Base-by-base conservation (phyloP, 2,329 filamentous ascomycete species). In the Pseudogymnoascus destructans region DNA sequence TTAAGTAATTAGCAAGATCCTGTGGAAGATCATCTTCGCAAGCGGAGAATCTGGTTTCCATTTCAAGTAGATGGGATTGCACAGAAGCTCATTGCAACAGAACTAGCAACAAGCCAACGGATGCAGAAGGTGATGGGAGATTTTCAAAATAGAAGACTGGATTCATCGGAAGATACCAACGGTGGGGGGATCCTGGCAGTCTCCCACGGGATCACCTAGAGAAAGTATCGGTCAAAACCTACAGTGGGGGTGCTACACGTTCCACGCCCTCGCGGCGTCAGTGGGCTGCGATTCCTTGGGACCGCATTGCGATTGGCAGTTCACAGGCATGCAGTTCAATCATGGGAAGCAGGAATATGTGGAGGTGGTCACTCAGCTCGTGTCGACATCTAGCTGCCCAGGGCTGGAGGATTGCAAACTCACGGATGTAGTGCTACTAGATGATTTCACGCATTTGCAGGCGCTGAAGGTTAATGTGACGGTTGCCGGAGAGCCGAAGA, bases 401-500 rank as follows among this genome's bases (percentile, higher is more conserved):
- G 57, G 63, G 5, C 58, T 64, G 1, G 25, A 58, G 1, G 64
- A 67, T 52, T 74, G 72, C 63, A 49, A 32, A 1, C 66, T 74
- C 4, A 62, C 58, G 0, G 63, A 63, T 0, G 58, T 71, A 8
- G 52, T 59, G 7, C 59, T 72, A 3, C 61, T 66, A 10, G 23
- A 58, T 5, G 59, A 56, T 5, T 72, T 73, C 60, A 56, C 60
- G 30, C 66, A 72, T 40, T 63, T 75, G 36, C 71, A 66, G 57
- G 70, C 71, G 2, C 60, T 78, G 63, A 69, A 69, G 7, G 66
- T 77, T 40, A 70, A 71, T n/a, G 64, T 73, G 10, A 71, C 69
- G n/a, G 69, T 69, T n/a, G 65, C 66, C n/a, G 66, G 65, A 3
- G 59, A 70, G 32, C 64, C 70, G n/a, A 69, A 66, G 59, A 67